Percentiles rank a stretch among this genome's conserved stretches.
phyloP scores from a whole-genome alignment of 1,284 basidiomycete species.

The Golubevia pallescens region DNA sequence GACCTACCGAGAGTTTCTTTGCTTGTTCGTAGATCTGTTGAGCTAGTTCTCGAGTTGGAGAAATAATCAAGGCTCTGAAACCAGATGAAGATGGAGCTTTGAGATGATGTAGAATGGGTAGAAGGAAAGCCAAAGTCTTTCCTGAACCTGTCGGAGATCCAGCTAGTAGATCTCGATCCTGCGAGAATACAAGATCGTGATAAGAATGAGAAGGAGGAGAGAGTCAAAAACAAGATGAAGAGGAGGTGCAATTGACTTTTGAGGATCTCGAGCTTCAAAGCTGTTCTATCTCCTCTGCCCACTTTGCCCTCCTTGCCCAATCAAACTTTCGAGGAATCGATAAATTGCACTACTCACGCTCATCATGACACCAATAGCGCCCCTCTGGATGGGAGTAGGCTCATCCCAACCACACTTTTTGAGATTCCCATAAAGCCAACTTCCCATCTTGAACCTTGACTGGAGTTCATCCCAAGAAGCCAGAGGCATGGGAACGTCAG shows the following conservation, averaged over 20 bases:
- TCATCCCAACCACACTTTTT: conserved; percentile 34
- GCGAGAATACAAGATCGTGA: too few relatives aligned
- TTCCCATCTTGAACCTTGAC: conserved; percentile 25
- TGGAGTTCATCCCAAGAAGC: conserved; percentile 55
- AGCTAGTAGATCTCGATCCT: conserved; percentile 43
- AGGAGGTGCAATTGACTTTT: too few relatives aligned
- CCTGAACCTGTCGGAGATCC: conserved; percentile 58
- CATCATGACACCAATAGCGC: too few relatives aligned
- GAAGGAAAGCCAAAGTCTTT: conserved; percentile 56
- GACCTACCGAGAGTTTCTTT: conserved; percentile 22
- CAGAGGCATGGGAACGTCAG: conserved; percentile 64
- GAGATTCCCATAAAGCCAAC: conserved; percentile 39
- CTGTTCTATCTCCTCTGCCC: too few relatives aligned
- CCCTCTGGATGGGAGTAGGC: conserved; percentile 57
- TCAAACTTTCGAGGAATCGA: too few relatives aligned
- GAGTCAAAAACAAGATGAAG: too few relatives aligned
- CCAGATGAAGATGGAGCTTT: conserved; percentile 22
- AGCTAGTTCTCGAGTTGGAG: conserved; percentile 56
- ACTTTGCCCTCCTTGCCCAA: too few relatives aligned
- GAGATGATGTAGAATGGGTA: conserved; percentile 49
- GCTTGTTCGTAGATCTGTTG: conserved; percentile 58
- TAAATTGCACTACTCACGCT: neutral
- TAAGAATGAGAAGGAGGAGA: neutral
- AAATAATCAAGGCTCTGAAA: conserved; percentile 52
- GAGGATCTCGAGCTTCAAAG: too few relatives aligned